phyloP scores from a whole-genome alignment of 768 basidiomycete genomes.

The Calocybe indica region DNA sequence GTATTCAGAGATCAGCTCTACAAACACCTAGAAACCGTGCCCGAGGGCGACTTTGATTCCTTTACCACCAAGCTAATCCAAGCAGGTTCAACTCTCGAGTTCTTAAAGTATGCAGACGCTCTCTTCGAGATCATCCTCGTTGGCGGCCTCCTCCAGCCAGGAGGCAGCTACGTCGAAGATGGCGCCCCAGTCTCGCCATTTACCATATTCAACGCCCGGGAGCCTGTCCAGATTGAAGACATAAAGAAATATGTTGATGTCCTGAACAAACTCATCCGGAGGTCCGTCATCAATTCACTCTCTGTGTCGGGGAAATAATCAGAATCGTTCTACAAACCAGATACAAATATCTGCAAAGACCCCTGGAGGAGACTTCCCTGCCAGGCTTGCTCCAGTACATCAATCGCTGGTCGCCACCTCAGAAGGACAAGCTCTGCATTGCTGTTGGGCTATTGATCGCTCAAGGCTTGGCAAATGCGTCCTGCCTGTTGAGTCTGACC shows the following conservation, averaged over 20 bases:
- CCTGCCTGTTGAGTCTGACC: slow-evolving; percentile 74
- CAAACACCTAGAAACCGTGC: slow-evolving; percentile 83
- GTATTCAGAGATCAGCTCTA: slow-evolving; percentile 93
- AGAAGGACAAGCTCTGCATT: slow-evolving; percentile 79
- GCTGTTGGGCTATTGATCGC: slow-evolving; percentile 80
- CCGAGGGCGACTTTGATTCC: slow-evolving; percentile 75
- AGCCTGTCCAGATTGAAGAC: slow-evolving; percentile 76
- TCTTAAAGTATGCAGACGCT: slow-evolving; percentile 93
- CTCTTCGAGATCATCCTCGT: slow-evolving; percentile 96
- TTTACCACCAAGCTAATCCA: slow-evolving; percentile 81
- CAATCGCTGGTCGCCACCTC: slow-evolving; percentile 72
- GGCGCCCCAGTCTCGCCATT: slow-evolving; percentile 83
- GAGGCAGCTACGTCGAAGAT: slow-evolving; percentile 87
- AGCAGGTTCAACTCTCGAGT: slow-evolving; percentile 91
- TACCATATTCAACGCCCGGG: slow-evolving; percentile 77
- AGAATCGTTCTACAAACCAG: slow-evolving; percentile 31
- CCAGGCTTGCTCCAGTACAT: slow-evolving; percentile 85
- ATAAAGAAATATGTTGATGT: slow-evolving; percentile 93
- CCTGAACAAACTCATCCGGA: slow-evolving; percentile 91
- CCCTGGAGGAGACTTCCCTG: slow-evolving; percentile 81
- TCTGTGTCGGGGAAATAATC: neutral
- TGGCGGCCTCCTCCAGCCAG: slow-evolving; percentile 94
- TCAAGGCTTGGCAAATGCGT: slow-evolving; percentile 74
- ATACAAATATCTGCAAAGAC: slow-evolving; percentile 99
- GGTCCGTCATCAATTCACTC: slow-evolving; percentile 37